Conservation (phyloP, 2,329 filamentous ascomycete species). For the Huntiella moniliformis region DNA sequence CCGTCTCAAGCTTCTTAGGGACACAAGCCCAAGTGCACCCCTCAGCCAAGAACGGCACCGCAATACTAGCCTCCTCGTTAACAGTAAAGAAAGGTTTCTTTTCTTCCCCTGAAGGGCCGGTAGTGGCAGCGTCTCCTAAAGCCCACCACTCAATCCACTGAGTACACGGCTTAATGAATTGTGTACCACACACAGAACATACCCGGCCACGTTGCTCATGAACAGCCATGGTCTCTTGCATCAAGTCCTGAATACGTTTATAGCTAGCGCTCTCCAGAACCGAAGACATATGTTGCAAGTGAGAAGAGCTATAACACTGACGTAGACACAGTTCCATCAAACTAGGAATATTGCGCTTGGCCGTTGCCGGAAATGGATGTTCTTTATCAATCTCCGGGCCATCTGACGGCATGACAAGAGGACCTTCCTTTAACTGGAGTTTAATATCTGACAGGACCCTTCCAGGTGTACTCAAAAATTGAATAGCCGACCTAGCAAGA, state of each 20-base stretch:
- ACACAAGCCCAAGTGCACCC: slow-evolving; percentile 11
- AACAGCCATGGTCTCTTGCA: slow-evolving; percentile 13
- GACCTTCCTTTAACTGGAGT: slow-evolving; percentile 1
- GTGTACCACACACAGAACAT: slow-evolving; percentile 33
- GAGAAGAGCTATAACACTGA: slow-evolving; percentile 25
- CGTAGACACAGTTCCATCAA: slow-evolving; percentile 32
- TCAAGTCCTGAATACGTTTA: slow-evolving; percentile 18
- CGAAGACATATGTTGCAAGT: slow-evolving; percentile 24
- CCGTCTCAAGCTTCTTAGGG: slow-evolving; percentile 5
- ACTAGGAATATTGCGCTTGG: slow-evolving; percentile 23
- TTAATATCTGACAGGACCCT: background rate
- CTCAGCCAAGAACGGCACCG: slow-evolving; percentile 12
- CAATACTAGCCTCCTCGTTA: slow-evolving; percentile 9
- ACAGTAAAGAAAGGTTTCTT: slow-evolving; percentile 1
- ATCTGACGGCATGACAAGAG: slow-evolving; percentile 3
- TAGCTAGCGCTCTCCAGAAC: slow-evolving; percentile 25
- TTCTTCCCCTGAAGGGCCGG: background rate
- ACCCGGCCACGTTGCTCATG: slow-evolving; percentile 25
- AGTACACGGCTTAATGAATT: slow-evolving; percentile 30
- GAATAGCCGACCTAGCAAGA: slow-evolving; percentile 10
- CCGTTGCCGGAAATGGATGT: slow-evolving; percentile 12
- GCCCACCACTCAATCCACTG: slow-evolving; percentile 47
- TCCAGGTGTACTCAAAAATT: slow-evolving; percentile 6
- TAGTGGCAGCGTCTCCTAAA: slow-evolving; percentile 1
- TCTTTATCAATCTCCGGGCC: slow-evolving; percentile 7